Conservation (phyloP, 176 grass and related monocot genomes). For the Thinopyrum elongatum region DNA sequence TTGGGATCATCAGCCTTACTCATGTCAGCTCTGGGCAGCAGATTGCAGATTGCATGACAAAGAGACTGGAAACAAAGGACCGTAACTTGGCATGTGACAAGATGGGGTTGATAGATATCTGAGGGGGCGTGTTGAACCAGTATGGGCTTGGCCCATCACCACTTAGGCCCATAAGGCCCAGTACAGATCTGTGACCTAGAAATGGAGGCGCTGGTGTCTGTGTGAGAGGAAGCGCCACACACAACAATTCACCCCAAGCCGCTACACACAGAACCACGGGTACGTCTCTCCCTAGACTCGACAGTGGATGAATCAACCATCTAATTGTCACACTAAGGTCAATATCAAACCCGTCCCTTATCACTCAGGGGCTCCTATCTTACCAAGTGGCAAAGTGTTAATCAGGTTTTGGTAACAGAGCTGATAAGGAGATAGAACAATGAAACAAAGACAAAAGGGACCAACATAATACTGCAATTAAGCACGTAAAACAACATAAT, state of each 20-base stretch:
- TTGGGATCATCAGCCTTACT: no score
- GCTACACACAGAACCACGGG: background rate
- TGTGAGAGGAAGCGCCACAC: background rate
- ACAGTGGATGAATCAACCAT: background rate
- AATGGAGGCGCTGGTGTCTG: background rate
- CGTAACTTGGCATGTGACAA: background rate
- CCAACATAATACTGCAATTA: background rate
- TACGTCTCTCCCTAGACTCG: background rate
- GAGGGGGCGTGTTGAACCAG: background rate
- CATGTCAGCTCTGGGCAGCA: no score
- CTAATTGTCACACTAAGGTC: background rate
- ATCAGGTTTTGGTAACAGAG: background rate
- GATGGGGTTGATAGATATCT: background rate
- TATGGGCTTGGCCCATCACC: background rate
- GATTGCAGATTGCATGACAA: no score
- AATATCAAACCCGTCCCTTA: background rate
- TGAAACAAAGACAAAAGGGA: slow-evolving; percentile 16
- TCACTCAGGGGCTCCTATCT: slow-evolving; percentile 7
- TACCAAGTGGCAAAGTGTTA: slow-evolving; percentile 14
- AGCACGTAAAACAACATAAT: slow-evolving; percentile 1
- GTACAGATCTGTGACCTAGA: background rate
- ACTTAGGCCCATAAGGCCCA: background rate
- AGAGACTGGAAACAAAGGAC: no score
- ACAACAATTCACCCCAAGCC: background rate
- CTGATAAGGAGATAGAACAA: slow-evolving; percentile 9